Evolutionary conservation across 768 basidiomycete genomes (phyloP), one percentile per base, ranked within the genome.

Genomic region (Aureoboletus auriporus): DNA sequence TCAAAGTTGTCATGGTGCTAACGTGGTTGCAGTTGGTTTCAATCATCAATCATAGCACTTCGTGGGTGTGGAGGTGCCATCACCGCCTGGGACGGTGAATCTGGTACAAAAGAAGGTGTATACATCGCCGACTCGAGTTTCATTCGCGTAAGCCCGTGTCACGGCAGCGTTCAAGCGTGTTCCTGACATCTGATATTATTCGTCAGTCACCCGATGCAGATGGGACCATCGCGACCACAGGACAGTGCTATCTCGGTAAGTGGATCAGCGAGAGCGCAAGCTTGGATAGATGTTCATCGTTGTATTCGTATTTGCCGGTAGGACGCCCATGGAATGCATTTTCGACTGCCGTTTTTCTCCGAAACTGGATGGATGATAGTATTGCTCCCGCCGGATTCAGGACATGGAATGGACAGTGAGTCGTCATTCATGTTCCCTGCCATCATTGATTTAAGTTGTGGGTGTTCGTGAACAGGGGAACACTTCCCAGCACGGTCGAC

Each of bases 61-160:
- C 75, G 84, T 16, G 83, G 71, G 0, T 83, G 80, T 47, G 83
- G 83, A 0, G 84, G 84, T 3, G 82, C 81, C 1, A 71, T 85
- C 13, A 75, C 75, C 9, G 84, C 83, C 0, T 85, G 83, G 83
- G 75, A 74, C 46, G 82, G 83, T 4, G 76, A 74, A 12, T 4
- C 8, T 13, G 50, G 47, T 16, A 13, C 77, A 71, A 8, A 69
- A 68, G 2, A 77, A 49, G 80, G 80, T 2, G 78, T 77, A 7
- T 83, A 80, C 57, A 75, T 84, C 10, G 60, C 74, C 1, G 63
- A 80, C 53, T 81, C 82, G 0, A 68, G 59, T 3, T 77, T 84
- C 47, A 80, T 80, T 12, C 71, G 80, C 33, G 82, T 79, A 58
- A 44, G 47, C 16, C 26, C 4, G 8, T 8, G n/a, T 23, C 38